Base-by-base conservation (phyloP, 2,329 filamentous ascomycete species). In the Geosmithia flava region DNA sequence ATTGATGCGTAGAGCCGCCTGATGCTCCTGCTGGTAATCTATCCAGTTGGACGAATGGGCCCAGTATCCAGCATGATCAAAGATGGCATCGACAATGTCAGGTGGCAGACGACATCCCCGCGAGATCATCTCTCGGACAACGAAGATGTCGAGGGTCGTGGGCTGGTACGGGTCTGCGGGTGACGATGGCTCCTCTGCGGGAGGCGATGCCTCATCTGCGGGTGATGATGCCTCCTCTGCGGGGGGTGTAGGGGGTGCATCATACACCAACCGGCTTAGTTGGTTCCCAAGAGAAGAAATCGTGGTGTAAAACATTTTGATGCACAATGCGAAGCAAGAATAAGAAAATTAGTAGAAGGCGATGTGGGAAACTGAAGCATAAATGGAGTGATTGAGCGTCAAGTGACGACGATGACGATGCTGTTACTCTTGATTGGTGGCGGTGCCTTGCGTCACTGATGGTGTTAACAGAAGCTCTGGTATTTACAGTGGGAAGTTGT, bases 41-140 rank as follows among this genome's bases (percentile, higher is more conserved):
- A 66, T 52, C 27, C 58, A 57, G 20, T 61, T 66, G 46, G 55
- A 59, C 2, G 71, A 70, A 53, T 73, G 72, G 15, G 71, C 72
- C 79, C 80, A 83, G 59, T 82, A 83, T 59, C 81, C 78, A 48
- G 78, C 80, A 27, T 66, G 58, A 55, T 83, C 78, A 48, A 82
- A 60, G 44, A 83, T 70, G 44, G 60, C 58, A 54, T 81, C 72
- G 39, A 79, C 63, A 0, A 83, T 50, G 51, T 82, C 79, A 2
- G 66, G 58, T 0, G 80, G 79, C 1, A 83, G 61, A 2, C 58
- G 58, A 7, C 62, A 59, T 11, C 60, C 63, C 47, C 66, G 64
- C 23, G 55, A 56, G n/a, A 83, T 57, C 58, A 76, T 67, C 13
- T 65, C 55, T 47, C 74, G 75, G 11, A 71, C 68, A 1, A 71